These are phyloP conservation scores for Chlamydomonas incerta DNA, from an alignment of 139 green algal species.

Conservation along the genomic window DNA sequence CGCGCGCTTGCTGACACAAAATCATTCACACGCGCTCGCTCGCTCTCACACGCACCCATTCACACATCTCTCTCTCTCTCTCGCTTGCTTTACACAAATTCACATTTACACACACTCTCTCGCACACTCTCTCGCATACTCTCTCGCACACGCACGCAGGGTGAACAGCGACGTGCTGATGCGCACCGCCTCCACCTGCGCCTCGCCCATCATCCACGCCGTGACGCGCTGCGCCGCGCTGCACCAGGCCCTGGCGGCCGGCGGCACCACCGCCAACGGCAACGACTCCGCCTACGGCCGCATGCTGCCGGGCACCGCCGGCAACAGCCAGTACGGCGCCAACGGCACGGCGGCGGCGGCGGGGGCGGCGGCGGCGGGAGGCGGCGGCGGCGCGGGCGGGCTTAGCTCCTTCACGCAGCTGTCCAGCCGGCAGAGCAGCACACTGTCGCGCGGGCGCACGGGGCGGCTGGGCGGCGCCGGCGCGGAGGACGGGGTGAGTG, in stretches of 20 bases:
- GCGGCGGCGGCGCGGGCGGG: background rate
- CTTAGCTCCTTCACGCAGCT: conserved; percentile 12
- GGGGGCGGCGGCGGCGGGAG: background rate
- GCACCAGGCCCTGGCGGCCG: background rate
- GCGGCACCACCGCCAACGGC: background rate
- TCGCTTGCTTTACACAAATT: no score
- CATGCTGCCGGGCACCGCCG: background rate
- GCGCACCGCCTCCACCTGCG: conserved; percentile 33
- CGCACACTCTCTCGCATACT: no score
- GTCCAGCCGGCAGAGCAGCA: conserved; percentile 6
- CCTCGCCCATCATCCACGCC: conserved; percentile 42
- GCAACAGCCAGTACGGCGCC: conserved; percentile 1
- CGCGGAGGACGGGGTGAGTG: background rate
- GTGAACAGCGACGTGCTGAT: conserved; percentile 42
- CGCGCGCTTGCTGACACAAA: no score
- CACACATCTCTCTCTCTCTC: no score
- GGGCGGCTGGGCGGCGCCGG: background rate
- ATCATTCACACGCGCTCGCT: no score
- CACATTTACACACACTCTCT: no score
- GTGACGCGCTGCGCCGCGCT: background rate
- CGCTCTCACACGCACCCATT: no score
- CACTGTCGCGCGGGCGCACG: background rate
- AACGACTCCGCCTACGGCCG: conserved; percentile 1
- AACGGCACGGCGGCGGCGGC: background rate
- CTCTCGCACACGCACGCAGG: background rate